Evolutionary conservation across 192 early-diverging fungal species (phyloP).

Genomic region (Kappamyces sp.): DNA sequence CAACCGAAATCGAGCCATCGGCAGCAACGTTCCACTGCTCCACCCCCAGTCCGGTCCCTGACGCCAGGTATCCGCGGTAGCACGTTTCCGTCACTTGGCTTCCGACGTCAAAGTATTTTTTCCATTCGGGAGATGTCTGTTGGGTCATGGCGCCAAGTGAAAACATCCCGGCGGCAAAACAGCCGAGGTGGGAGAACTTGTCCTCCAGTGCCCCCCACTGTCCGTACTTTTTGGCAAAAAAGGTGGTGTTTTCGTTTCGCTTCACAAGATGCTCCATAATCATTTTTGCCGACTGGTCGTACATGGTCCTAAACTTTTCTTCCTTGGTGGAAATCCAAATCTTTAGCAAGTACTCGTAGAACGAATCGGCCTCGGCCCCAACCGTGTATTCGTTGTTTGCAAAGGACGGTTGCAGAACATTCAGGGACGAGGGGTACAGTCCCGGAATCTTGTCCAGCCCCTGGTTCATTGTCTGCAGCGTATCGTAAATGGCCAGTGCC

Average conservation of each 20-base stretch:
- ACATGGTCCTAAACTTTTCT: conserved; percentile 20
- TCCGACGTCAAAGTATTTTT: background rate
- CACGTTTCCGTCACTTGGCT: conserved; percentile 13
- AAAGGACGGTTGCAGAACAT: background rate
- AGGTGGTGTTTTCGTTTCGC: background rate
- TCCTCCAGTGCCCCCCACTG: background rate
- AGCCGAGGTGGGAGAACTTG: conserved; percentile 14
- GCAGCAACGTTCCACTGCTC: conserved; percentile 47
- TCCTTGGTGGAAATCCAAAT: conserved; percentile 35
- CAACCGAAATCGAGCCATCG: background rate
- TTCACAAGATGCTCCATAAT: background rate
- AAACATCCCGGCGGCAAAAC: conserved; percentile 50
- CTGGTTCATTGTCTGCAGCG: background rate
- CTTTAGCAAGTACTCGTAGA: conserved; percentile 21
- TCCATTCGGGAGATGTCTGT: conserved; percentile 1
- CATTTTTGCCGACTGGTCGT: conserved; percentile 18
- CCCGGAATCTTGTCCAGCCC: background rate
- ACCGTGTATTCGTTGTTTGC: background rate
- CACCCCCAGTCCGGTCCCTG: conserved; percentile 65
- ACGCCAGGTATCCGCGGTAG: conserved; percentile 53
- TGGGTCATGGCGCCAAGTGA: conserved; percentile 38
- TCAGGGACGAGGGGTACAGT: background rate
- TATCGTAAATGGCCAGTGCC: background rate
- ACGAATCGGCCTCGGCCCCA: conserved; percentile 7
- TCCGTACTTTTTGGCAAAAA: background rate